A percentile compares a stretch with the other conserved stretches of the same genome.
phyloP scores from a whole-genome alignment of 2,329 filamentous ascomycete species.

The Aspergillus pseudotamarii region DNA sequence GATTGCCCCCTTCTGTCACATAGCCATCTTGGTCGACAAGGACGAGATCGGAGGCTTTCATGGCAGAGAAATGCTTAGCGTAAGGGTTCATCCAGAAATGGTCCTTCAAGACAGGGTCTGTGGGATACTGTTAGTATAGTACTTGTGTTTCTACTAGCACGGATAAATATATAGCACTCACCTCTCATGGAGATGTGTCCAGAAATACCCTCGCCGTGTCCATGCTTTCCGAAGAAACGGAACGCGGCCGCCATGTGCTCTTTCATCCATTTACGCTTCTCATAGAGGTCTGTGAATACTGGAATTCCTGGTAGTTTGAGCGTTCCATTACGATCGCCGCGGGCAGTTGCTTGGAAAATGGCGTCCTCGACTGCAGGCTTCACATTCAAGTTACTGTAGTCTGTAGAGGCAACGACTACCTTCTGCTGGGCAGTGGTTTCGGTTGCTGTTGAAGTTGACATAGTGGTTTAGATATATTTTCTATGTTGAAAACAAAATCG shows the following conservation, averaged over 20 bases:
- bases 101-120: slow-evolving; percentile 41
- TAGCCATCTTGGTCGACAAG: slow-evolving; percentile 44
- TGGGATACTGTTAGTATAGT: not conserved
- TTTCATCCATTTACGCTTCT: slow-evolving; percentile 57
- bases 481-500: not conserved
- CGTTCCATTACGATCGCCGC: slow-evolving; percentile 38
- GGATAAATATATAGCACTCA: slow-evolving; percentile 10
- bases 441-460: slow-evolving; percentile 18
- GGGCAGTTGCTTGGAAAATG: slow-evolving; percentile 39
- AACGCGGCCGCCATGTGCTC: slow-evolving; percentile 50
- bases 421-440: slow-evolving; percentile 8
- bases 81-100: slow-evolving; percentile 47
- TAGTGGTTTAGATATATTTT: not conserved
- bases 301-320: slow-evolving; percentile 43
- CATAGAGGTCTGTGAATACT: slow-evolving; percentile 42
- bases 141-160: not conserved
- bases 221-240: slow-evolving; percentile 44
- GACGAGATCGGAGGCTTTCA: slow-evolving; percentile 46
- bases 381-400: slow-evolving; percentile 13
- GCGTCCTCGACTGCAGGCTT: slow-evolving; percentile 29
- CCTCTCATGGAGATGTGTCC: slow-evolving; percentile 47
- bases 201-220: slow-evolving; percentile 45
- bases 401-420: slow-evolving; percentile 14
- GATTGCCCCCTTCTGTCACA: slow-evolving; percentile 44
- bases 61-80: slow-evolving; percentile 44